A percentile compares a stretch with the other conserved stretches of the same genome.
Conservation (phyloP, 805 yeast genomes). For the Komagataella phaffii region DNA sequence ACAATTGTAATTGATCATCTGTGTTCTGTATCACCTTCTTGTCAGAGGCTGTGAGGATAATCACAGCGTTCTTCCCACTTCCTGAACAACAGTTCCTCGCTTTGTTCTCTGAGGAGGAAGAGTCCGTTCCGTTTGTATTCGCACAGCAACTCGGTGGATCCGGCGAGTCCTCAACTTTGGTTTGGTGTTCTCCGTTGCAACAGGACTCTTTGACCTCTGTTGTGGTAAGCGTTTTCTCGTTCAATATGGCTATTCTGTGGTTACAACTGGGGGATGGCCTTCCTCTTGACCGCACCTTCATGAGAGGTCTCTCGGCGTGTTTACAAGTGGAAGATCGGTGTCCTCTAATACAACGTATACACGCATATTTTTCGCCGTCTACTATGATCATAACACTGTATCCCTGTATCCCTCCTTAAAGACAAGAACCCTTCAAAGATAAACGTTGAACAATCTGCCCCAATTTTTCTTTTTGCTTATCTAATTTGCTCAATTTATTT, state of each 20-base stretch:
- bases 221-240: slow-evolving; percentile 17
- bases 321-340: slow-evolving; percentile 82
- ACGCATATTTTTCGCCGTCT: slow-evolving; percentile 70
- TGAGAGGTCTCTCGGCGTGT: slow-evolving; percentile 67
- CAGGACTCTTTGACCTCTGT: background rate
- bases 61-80: slow-evolving; percentile 7
- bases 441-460: slow-evolving; percentile 1
- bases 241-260: slow-evolving; percentile 48
- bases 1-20: background rate
- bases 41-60: slow-evolving; percentile 18
- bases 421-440: slow-evolving; percentile 2
- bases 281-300: slow-evolving; percentile 84
- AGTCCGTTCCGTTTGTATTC: slow-evolving; percentile 1
- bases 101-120: background rate
- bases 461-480: background rate
- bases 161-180: slow-evolving; percentile 1
- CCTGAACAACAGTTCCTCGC: background rate
- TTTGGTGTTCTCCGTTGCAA: background rate
- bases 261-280: slow-evolving; percentile 55
- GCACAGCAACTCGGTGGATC: background rate
- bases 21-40: slow-evolving; percentile 12
- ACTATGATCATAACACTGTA: slow-evolving; percentile 49
- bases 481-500: background rate
- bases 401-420: background rate
- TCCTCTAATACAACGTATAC: slow-evolving; percentile 82